Conservation (phyloP, 495 filamentous ascomycete species). For the Cetradonia linearis region DNA sequence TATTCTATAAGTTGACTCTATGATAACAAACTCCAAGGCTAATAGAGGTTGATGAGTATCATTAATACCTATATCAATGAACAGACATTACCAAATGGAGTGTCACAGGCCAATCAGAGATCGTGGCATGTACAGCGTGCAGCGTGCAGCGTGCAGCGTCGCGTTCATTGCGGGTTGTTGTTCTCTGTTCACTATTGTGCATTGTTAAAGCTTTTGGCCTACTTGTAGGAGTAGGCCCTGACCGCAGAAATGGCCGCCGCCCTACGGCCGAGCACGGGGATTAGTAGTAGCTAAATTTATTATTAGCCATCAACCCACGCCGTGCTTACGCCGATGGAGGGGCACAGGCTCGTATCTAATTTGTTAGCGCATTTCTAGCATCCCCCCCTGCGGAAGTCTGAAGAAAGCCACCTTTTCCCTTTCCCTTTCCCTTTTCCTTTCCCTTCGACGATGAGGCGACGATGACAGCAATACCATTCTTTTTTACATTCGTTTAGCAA, state of each 20-base stretch:
- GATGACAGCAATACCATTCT: conserved; percentile 12
- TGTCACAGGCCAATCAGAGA: background rate
- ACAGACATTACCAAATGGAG: no score
- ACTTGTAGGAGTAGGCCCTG: background rate
- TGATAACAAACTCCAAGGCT: background rate
- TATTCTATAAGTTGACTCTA: background rate
- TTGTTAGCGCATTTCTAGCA: conserved; percentile 8
- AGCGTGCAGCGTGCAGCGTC: no score
- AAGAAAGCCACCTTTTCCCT: background rate
- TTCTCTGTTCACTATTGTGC: no score
- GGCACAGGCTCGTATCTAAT: conserved; percentile 4
- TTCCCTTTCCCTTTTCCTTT: conserved; percentile 1
- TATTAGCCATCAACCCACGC: background rate
- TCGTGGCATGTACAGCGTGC: background rate
- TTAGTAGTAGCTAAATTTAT: background rate
- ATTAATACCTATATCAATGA: no score
- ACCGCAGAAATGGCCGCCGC: background rate
- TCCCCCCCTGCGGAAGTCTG: background rate
- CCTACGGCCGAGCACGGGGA: background rate
- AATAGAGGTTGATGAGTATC: background rate
- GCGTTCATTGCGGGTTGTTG: no score
- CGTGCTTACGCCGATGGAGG: background rate
- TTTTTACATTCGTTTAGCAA: conserved; percentile 12
- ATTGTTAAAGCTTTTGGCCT: no score
- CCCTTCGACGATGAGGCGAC: background rate